phyloP scores from a whole-genome alignment of 345 rosid genomes.

The Turnera subulata region DNA sequence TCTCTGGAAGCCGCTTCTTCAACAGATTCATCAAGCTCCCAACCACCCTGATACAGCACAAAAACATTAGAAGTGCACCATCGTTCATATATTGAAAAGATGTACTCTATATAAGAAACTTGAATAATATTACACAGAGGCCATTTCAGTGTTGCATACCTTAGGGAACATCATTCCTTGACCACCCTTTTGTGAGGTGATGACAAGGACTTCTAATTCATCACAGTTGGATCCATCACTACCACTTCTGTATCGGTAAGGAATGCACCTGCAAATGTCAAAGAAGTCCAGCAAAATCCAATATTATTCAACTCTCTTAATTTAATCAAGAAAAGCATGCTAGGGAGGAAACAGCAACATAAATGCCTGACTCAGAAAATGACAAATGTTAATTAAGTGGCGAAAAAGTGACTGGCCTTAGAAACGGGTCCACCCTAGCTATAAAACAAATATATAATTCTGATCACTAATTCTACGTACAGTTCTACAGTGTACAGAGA shows the following conservation, averaged over 20 bases:
- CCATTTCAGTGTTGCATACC: constrained; percentile 28
- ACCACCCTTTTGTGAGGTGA: constrained; percentile 70
- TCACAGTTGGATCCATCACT: constrained; percentile 30
- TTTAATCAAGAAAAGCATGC: neutral
- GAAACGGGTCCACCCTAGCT: no score
- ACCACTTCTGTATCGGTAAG: constrained; percentile 50
- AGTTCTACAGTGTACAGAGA: no score
- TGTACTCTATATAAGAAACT: neutral
- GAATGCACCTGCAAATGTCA: constrained; percentile 56
- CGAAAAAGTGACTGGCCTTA: no score
- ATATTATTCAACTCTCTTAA: neutral
- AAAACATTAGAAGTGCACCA: neutral
- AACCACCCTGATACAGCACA: constrained; percentile 60
- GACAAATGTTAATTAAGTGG: no score
- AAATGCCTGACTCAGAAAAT: no score
- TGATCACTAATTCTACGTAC: no score
- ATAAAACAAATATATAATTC: no score
- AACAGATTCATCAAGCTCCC: constrained; percentile 87
- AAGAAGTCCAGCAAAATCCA: neutral
- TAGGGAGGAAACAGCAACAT: no score
- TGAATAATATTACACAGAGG: neutral
- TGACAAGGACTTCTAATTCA: constrained; percentile 66
- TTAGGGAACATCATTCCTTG: constrained; percentile 84
- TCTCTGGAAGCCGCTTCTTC: constrained; percentile 81
- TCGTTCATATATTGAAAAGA: neutral